Percentiles rank a stretch among this genome's conserved stretches.
phyloP scores from a whole-genome alignment of 2,329 filamentous ascomycete genomes.

The Botrytis paeoniae region DNA sequence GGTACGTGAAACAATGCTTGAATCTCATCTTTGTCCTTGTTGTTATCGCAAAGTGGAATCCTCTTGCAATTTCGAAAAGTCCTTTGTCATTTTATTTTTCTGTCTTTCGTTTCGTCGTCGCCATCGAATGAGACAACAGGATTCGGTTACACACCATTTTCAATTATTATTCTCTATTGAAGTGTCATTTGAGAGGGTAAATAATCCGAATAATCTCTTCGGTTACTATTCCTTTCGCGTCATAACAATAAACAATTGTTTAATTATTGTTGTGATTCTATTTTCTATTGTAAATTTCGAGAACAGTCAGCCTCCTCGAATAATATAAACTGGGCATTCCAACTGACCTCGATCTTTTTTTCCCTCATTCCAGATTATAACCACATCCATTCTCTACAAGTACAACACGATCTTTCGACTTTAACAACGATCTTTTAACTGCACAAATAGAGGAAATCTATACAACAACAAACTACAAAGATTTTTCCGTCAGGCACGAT shows the following conservation, averaged over 20 bases:
- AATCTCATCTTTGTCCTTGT: background rate
- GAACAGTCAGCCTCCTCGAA: background rate
- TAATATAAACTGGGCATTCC: constrained; percentile 12
- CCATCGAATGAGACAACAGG: background rate
- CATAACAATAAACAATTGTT: constrained; percentile 1
- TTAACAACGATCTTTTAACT: background rate
- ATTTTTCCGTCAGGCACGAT: constrained; percentile 33
- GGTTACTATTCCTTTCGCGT: background rate
- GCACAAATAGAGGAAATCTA: background rate
- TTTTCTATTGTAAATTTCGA: background rate
- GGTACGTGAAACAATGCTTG: constrained; percentile 3
- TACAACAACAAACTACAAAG: constrained; percentile 19
- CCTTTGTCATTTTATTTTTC: background rate
- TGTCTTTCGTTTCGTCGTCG: background rate
- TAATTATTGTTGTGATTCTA: background rate
- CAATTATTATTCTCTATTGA: background rate
- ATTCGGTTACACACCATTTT: background rate
- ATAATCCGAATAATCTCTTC: background rate
- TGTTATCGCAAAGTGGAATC: background rate
- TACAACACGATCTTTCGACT: background rate
- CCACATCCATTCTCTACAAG: background rate
- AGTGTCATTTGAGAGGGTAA: background rate
- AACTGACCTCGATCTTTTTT: background rate
- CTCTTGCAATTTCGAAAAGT: background rate
- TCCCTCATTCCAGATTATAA: constrained; percentile 7